Conservation (phyloP, 495 filamentous ascomycete genomes). For the Parachaetomium inaequale region DNA sequence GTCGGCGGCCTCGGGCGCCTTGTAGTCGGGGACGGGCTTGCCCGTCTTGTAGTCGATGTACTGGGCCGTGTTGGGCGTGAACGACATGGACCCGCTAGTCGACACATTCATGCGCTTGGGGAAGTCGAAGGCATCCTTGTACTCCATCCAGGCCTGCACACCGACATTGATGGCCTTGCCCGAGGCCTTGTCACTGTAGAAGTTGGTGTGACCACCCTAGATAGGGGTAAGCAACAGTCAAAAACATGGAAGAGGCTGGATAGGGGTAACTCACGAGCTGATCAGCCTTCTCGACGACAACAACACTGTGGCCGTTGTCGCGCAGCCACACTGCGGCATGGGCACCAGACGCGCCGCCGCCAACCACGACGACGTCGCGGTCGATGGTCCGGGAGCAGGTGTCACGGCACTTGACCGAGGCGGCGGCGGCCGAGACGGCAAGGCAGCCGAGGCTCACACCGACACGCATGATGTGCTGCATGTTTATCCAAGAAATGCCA, state of each 20-base stretch:
- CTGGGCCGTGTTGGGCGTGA: slow-evolving; percentile 18
- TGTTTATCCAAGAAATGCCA: background rate
- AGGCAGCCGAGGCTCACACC: slow-evolving; percentile 5
- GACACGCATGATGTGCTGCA: slow-evolving; percentile 9
- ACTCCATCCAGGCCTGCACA: slow-evolving; percentile 31
- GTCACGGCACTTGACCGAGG: background rate
- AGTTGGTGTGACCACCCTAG: slow-evolving; percentile 42
- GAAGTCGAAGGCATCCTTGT: slow-evolving; percentile 24
- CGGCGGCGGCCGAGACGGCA: background rate
- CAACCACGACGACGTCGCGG: slow-evolving; percentile 38
- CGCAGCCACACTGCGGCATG: slow-evolving; percentile 44
- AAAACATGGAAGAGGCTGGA: background rate
- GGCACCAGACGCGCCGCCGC: slow-evolving; percentile 45
- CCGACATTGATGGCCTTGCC: slow-evolving; percentile 38
- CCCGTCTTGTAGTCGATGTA: slow-evolving; percentile 43
- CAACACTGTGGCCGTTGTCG: slow-evolving; percentile 39
- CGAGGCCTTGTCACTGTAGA: slow-evolving; percentile 33
- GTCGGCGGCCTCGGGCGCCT: slow-evolving; percentile 9
- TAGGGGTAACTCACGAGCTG: slow-evolving; percentile 33
- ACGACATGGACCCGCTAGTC: slow-evolving; percentile 19
- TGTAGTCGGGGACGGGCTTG: slow-evolving; percentile 17
- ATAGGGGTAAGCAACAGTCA: slow-evolving; percentile 9
- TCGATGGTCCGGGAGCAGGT: background rate
- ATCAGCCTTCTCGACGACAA: slow-evolving; percentile 39
- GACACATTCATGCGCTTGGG: slow-evolving; percentile 37